Conservation (phyloP, 257 asterid species). For the Dorcoceras hygrometricum region DNA sequence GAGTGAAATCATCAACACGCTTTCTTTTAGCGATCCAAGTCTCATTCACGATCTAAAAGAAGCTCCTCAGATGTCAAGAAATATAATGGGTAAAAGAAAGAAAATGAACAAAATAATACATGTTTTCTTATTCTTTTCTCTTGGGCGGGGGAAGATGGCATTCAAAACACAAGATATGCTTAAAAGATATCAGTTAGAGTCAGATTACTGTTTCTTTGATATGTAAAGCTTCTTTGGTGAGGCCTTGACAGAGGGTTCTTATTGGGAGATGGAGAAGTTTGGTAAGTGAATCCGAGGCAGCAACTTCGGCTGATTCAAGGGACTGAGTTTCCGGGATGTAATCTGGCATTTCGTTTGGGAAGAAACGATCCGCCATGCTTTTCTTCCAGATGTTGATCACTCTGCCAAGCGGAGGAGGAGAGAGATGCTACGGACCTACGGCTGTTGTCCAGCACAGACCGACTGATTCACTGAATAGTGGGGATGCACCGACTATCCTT, state of each 20-base stretch:
- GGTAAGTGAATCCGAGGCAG: constrained; percentile 42
- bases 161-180: background rate
- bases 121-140: no score
- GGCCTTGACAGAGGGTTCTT: constrained; percentile 37
- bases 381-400: background rate
- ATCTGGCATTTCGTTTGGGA: constrained; percentile 61
- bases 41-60: constrained; percentile 67
- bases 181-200: background rate
- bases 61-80: constrained; percentile 17
- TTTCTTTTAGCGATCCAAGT: constrained; percentile 56
- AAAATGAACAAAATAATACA: background rate
- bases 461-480: no score
- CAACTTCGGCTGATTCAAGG: constrained; percentile 23
- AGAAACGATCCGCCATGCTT: constrained; percentile 73
- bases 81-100: background rate
- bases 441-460: no score
- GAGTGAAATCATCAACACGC: constrained; percentile 50
- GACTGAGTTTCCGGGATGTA: constrained; percentile 41
- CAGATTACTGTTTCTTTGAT: constrained; percentile 58
- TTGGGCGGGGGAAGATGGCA: background rate
- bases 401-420: background rate
- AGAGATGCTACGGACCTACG: background rate
- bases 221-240: constrained; percentile 50
- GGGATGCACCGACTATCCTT: no score
- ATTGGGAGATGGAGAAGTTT: constrained; percentile 59